phyloP scores from a whole-genome alignment of 1,284 basidiomycete genomes.

The Trichosporon faecale region DNA sequence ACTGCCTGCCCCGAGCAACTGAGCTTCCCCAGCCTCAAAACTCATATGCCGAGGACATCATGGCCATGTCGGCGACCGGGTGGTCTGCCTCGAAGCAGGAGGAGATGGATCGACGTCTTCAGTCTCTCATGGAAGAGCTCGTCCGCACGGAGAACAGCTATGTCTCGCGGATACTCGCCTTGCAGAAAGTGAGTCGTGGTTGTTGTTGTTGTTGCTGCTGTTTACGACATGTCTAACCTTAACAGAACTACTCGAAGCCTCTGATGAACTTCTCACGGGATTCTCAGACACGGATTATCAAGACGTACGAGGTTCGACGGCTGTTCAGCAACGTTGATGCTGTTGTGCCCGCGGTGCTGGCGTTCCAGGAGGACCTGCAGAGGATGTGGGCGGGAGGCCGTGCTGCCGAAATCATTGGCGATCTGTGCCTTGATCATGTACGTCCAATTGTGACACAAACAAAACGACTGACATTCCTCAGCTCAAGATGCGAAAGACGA shows the following conservation, averaged over 20 bases:
- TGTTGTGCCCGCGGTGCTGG: constrained; percentile 79
- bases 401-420: constrained; percentile 67
- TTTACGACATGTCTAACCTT: not conserved
- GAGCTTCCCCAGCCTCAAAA: constrained; percentile 28
- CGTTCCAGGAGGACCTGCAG: constrained; percentile 81
- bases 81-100: constrained; percentile 35
- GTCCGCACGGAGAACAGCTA: constrained; percentile 50
- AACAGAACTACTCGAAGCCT: not conserved
- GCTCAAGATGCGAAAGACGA: constrained; percentile 73
- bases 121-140: constrained; percentile 45
- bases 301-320: constrained; percentile 83
- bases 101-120: constrained; percentile 36
- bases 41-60: constrained; percentile 16
- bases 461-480: constrained; percentile 22
- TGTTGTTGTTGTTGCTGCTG: constrained; percentile 8
- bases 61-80: not conserved
- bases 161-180: constrained; percentile 40
- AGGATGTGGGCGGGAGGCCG: constrained; percentile 60
- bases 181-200: constrained; percentile 43
- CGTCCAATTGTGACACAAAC: constrained; percentile 24
- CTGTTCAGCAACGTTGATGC: constrained; percentile 92
- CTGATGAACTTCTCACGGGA: constrained; percentile 8
- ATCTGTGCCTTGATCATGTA: constrained; percentile 75
- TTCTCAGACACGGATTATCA: constrained; percentile 54
- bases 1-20: constrained; percentile 28